Percentiles rank a stretch among this genome's conserved stretches.
These are phyloP conservation scores for Fomes fomentarius DNA, from an alignment of 1,284 basidiomycete species.

Conservation along the genomic window DNA sequence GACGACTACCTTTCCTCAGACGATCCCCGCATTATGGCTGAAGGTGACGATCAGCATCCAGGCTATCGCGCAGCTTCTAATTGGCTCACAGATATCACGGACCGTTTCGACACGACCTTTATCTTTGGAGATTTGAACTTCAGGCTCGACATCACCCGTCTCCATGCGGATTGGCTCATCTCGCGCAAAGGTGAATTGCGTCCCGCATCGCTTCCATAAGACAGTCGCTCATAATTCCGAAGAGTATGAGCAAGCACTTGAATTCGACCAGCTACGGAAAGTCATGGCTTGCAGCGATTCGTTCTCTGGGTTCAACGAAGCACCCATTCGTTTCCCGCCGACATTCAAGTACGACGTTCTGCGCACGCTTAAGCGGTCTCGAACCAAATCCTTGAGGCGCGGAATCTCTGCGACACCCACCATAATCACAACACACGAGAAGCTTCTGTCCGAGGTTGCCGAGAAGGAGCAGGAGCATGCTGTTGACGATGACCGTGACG, in stretches of 20 bases:
- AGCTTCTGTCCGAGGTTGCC: constrained; percentile 42
- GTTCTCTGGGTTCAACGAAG: constrained; percentile 75
- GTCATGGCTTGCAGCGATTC: constrained; percentile 66
- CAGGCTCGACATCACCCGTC: constrained; percentile 69
- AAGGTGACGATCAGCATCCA: too few species aligned
- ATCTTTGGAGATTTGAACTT: constrained; percentile 85
- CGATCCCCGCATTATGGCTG: constrained; percentile 65
- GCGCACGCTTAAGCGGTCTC: constrained; percentile 51
- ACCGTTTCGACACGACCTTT: constrained; percentile 84
- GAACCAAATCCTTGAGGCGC: constrained; percentile 33
- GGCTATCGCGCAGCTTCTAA: neutral
- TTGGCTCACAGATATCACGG: constrained; percentile 63
- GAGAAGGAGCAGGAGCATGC: constrained; percentile 35
- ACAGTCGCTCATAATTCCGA: neutral
- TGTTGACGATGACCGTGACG: constrained; percentile 37
- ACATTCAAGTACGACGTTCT: constrained; percentile 87
- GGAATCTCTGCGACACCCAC: constrained; percentile 26
- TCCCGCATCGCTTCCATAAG: too few species aligned
- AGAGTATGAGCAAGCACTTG: constrained; percentile 75
- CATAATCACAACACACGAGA: constrained; percentile 37
- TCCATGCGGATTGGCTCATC: constrained; percentile 73
- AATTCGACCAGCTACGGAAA: constrained; percentile 79
- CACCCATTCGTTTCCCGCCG: constrained; percentile 72
- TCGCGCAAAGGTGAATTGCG: constrained; percentile 35
- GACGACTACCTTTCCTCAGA: constrained; percentile 66